phyloP scores from a whole-genome alignment of 139 green algal genomes.

The Chlorella sorokiniana region DNA sequence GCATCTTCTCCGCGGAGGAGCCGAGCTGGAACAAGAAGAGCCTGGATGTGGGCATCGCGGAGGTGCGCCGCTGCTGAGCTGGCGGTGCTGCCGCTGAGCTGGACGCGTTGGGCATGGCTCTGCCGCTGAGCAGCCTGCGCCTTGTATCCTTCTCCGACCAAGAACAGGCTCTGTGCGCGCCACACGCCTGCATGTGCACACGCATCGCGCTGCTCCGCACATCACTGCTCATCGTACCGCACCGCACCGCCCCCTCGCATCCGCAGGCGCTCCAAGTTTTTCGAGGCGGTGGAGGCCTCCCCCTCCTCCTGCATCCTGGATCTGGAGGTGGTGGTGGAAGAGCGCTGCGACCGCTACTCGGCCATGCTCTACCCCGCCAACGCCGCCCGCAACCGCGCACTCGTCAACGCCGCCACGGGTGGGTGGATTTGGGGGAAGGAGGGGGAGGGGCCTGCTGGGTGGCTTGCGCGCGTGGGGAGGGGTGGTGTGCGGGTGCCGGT shows the following conservation, averaged over 20 bases:
- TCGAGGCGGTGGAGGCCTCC: background rate
- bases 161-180: no score
- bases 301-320: slow-evolving; percentile 38
- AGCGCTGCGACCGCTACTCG: slow-evolving; percentile 39
- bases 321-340: slow-evolving; percentile 47
- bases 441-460: no score
- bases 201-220: no score
- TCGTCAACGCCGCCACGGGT: slow-evolving; percentile 29
- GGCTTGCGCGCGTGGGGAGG: no score
- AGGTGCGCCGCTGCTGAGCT: background rate
- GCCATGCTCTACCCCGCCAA: slow-evolving; percentile 48
- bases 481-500: no score
- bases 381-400: slow-evolving; percentile 43
- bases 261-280: slow-evolving; percentile 18
- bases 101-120: background rate
- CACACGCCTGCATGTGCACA: no score
- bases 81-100: background rate
- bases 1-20: slow-evolving; percentile 40
- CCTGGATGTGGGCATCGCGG: slow-evolving; percentile 32
- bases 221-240: background rate
- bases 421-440: no score
- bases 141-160: no score
- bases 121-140: no score
- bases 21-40: slow-evolving; percentile 29
- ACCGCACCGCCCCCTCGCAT: background rate